Conservation (phyloP, 2,329 filamentous ascomycete species). For the Aureobasidium lini region DNA sequence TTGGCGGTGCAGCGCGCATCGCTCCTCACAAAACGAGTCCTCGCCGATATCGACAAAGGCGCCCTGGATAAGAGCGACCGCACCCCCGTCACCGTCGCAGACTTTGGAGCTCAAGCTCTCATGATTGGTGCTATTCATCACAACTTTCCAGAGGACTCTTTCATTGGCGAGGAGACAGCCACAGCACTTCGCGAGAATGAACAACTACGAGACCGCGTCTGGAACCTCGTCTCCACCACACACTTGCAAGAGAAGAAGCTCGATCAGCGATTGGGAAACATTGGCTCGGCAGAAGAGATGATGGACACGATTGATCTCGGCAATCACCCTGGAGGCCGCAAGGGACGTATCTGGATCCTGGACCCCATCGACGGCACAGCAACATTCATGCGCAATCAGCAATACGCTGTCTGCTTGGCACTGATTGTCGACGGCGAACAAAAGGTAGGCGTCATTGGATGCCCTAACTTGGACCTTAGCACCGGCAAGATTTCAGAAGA, state of each 20-base stretch:
- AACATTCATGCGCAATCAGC: conserved; percentile 53
- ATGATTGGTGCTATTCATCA: conserved; percentile 50
- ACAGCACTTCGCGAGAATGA: conserved; percentile 44
- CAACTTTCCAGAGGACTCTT: conserved; percentile 48
- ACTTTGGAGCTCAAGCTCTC: conserved; percentile 57
- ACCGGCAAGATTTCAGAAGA: conserved; percentile 38
- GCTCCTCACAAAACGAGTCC: conserved; percentile 49
- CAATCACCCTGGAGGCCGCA: conserved; percentile 33
- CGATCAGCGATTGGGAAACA: conserved; percentile 32
- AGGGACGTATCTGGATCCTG: conserved; percentile 51
- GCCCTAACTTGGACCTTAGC: conserved; percentile 50
- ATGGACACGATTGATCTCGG: conserved; percentile 56
- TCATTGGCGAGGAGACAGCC: conserved; percentile 56
- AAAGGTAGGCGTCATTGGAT: conserved; percentile 52
- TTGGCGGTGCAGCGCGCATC: conserved; percentile 79
- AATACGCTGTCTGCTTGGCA: conserved; percentile 56
- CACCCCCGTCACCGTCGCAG: conserved; percentile 56
- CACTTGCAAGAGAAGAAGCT: conserved; percentile 28
- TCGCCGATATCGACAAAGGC: conserved; percentile 42
- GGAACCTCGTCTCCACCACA: conserved; percentile 43
- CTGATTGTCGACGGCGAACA: conserved; percentile 52
- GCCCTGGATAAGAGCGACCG: conserved; percentile 51
- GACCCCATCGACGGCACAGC: conserved; percentile 60
- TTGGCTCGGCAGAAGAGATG: conserved; percentile 47
- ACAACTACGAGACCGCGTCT: conserved; percentile 46